Evolutionary conservation across 306 rosid genomes (phyloP), one percentile per base, ranked within the genome.

Genomic region (Quercus dentata): DNA sequence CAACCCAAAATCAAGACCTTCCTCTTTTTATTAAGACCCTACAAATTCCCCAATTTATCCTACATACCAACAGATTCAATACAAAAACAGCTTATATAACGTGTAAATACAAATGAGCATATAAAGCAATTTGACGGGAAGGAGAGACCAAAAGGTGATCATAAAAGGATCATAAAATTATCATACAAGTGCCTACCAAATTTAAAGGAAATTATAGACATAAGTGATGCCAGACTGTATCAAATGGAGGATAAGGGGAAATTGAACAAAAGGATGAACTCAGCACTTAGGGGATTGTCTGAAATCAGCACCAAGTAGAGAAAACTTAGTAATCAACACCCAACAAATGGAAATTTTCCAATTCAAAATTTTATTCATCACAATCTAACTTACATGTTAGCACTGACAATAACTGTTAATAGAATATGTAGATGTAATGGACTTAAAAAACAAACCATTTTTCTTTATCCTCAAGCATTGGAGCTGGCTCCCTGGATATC

Each of bases 381-480:
- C 46, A 41, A 41, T 41, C 46, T 41, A 41, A 69, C 73, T 54
- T 18, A 58, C 76, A 57, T 38, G 56, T 73, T 41, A 55, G 54
- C 41, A 64, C 80, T 33, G 69, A 63, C 30, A 77, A 75, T 12
- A 82, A 71, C 64, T 52, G 75, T 73, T 33, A 56, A 49, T 57
- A 28, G 54, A 56, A 67, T 41, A 75, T 49, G 2, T 56, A 21
- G 23, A 83, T 35, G 72, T 17, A 74, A 54, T 51, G 69, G 80
- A 76, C 65, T 28, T 35, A 81, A 74, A 68, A 68, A 89, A 81
- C 91, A n/a, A 80, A 95, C 99, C 99, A 95, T 86, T 92, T 92
- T 85, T 95, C 99, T 89, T 95, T 95, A 84, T 95, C 99, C 89
- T 95, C 99, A 51, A 95, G 99, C 99, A 95, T 95, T 12, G 99